Evolutionary conservation across 1,284 basidiomycete genomes (phyloP).

Genomic region (Sporisorium graminicola): DNA sequence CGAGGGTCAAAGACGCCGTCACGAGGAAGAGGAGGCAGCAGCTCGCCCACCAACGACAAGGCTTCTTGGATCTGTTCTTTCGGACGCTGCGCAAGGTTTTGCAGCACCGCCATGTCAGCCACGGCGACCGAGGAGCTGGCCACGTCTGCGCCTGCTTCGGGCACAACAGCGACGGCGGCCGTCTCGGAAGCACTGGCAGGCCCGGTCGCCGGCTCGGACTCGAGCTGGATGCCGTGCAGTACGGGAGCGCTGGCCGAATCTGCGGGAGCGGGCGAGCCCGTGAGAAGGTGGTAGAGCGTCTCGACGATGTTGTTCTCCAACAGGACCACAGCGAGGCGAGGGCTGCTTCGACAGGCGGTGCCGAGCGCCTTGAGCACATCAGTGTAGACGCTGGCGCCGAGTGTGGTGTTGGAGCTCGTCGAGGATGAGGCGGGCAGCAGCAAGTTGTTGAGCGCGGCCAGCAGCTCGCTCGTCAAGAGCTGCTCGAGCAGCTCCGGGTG

Average conservation of each 20-base stretch:
- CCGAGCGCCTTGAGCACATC: conserved; percentile 65
- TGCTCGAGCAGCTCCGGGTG: conserved; percentile 61
- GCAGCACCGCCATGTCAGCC: conserved; percentile 93
- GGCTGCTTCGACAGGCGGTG: conserved; percentile 57
- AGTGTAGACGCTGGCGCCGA: conserved; percentile 57
- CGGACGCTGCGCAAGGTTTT: conserved; percentile 93
- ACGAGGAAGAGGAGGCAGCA: conserved; percentile 70
- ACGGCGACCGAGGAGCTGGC: conserved; percentile 50
- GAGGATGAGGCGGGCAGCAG: conserved; percentile 52
- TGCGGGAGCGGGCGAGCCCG: conserved; percentile 60
- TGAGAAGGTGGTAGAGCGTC: conserved; percentile 65
- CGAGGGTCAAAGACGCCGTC: conserved; percentile 95
- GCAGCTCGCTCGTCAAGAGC: conserved; percentile 52
- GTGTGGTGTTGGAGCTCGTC: conserved; percentile 50
- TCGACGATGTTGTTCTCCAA: conserved; percentile 66
- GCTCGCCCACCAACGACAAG: conserved; percentile 60
- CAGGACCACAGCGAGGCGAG: conserved; percentile 58
- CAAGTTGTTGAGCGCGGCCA: conserved; percentile 60
- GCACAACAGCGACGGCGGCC: conserved; percentile 45
- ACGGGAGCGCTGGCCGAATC: conserved; percentile 17
- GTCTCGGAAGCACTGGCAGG: conserved; percentile 40
- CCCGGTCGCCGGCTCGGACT: conserved; percentile 37
- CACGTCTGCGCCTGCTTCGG: conserved; percentile 22
- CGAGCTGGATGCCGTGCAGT: conserved; percentile 39
- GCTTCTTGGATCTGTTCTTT: conserved; percentile 77